Evolutionary conservation across 2,329 filamentous ascomycete species (phyloP).

Genomic region (Cladosporium velox): DNA sequence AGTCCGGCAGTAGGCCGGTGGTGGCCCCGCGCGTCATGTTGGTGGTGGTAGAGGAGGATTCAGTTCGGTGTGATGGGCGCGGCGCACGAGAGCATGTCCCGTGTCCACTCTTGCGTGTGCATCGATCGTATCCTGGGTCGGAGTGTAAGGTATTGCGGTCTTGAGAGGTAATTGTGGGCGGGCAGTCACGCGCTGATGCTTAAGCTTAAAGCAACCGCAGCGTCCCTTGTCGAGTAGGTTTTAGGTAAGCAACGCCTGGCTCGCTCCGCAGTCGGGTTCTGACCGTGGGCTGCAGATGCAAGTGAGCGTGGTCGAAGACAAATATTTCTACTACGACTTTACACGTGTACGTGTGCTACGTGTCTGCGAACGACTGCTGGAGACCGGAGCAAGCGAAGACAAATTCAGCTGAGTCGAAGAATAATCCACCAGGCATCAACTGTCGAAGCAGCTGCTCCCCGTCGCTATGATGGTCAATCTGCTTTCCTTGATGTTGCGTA

Average conservation of each 20-base stretch:
- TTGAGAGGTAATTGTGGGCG: not conserved
- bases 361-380: not conserved
- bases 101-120: conserved; percentile 20
- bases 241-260: not conserved
- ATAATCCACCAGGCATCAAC: not conserved
- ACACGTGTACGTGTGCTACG: not conserved
- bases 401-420: not conserved
- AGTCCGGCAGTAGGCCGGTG: conserved; percentile 28
- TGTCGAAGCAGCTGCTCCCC: not conserved
- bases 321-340: not conserved
- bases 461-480: not conserved
- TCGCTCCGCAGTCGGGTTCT: too few relatives aligned
- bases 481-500: not conserved
- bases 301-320: not conserved
- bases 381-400: not conserved
- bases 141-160: not conserved
- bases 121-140: conserved; percentile 13
- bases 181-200: conserved; percentile 11
- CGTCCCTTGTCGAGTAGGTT: not conserved
- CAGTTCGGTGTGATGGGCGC: conserved; percentile 7
- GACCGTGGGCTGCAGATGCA: not conserved
- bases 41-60: conserved; percentile 5
- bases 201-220: conserved; percentile 3
- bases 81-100: conserved; percentile 20
- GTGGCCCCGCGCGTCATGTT: conserved; percentile 31